Base-by-base conservation (phyloP, 1,284 basidiomycete genomes). In the Ustilago lituana region DNA sequence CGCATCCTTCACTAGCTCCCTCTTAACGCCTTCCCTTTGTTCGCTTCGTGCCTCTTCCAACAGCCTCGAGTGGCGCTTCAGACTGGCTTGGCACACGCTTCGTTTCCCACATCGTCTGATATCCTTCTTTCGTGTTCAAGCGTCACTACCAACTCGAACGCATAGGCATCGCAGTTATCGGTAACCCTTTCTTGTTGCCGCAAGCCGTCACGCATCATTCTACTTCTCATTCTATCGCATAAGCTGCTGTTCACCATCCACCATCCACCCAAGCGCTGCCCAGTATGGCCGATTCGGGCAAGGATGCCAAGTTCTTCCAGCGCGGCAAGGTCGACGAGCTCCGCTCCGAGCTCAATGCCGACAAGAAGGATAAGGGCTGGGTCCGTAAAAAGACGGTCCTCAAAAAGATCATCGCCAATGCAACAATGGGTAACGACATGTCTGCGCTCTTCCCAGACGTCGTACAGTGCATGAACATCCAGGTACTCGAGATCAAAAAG, bases 401-500 rank as follows among this genome's bases (percentile, higher is more conserved):
- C 24, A 82, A 82, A 48, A 78, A 78, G 56, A 79, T 82, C 63
- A 80, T 82, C 29, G 81, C 81, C 36, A 82, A 82, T 54, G 79
- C 79, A 8, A 82, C 81, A 19, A 81, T 82, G 81, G 81, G 80
- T 51, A 82, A 98, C 92, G 81, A 82, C 60, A 82, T 98, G 95
- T 96, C 93, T 17, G 88, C 91, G 22, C 85, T 96, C 70, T 95
- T 94, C 84, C 87, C 88, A 17, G 93, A 95, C 75, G 91, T 96
- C 47, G 89, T 94, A 12, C 62, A 61, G 77, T 94, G 91, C 79
- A 85, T 96, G 60, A 90, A 90, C 37, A 92, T 91, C 8, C 91
- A 92, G 31, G 84, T 94, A 8, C 86, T 98, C 33, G 96, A 98
- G 83, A 95, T 98, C 83, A 98, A 98, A 87, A 98, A 98, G 87